Conservation (phyloP, 306 rosid species). For the Vicia villosa region DNA sequence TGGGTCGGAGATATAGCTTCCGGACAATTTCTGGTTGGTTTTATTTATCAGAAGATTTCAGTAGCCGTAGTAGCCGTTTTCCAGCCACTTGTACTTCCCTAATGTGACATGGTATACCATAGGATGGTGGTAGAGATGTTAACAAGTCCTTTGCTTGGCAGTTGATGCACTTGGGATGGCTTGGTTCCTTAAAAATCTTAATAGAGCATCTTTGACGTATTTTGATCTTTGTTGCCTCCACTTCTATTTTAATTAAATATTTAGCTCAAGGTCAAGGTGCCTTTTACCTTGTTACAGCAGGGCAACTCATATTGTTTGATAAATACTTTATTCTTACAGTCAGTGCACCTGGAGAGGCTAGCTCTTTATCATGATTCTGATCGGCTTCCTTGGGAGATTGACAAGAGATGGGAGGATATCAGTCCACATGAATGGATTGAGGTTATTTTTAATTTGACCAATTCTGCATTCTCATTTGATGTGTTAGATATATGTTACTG, state of each 20-base stretch:
- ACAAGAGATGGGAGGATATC: slow-evolving; percentile 86
- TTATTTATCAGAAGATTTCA: neutral
- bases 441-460: slow-evolving; percentile 55
- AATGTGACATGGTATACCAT: neutral
- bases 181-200: slow-evolving; percentile 27
- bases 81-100: neutral
- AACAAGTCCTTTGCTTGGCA: slow-evolving; percentile 8
- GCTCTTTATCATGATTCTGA: slow-evolving; percentile 92
- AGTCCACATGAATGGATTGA: slow-evolving; percentile 88
- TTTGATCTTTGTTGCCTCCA: slow-evolving; percentile 7
- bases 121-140: slow-evolving; percentile 22
- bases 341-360: slow-evolving; percentile 92
- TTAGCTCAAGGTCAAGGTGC: slow-evolving; percentile 11
- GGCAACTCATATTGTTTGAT: slow-evolving; percentile 30
- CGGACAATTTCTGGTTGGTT: slow-evolving; percentile 12
- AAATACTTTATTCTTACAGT: slow-evolving; percentile 50
- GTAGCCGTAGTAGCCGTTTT: neutral
- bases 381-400: slow-evolving; percentile 82
- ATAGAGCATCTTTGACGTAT: neutral
- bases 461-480: slow-evolving; percentile 7
- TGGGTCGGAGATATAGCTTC: slow-evolving; percentile 2
- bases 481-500: slow-evolving; percentile 13
- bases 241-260: slow-evolving; percentile 3
- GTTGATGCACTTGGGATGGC: slow-evolving; percentile 11
- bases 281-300: slow-evolving; percentile 11